Base-by-base conservation (phyloP, 805 yeast species). In the Kuraishia cidri region DNA sequence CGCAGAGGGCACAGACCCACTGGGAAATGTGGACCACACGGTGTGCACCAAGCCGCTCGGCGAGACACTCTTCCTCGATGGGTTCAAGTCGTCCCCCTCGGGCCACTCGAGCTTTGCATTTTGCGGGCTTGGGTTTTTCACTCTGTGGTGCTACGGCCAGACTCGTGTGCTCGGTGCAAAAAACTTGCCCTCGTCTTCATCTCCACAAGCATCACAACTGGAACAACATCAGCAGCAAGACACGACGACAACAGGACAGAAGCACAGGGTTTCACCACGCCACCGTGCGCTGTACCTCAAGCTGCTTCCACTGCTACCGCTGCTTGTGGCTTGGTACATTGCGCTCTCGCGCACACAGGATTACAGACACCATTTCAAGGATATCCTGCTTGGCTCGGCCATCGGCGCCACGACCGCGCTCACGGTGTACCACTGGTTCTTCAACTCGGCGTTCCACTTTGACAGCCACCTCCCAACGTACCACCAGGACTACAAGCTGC, bases 351-450 rank as follows among this genome's bases (percentile, higher is more conserved):
- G 98, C 46, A 84, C 95, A 1, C 80, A 82, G 46, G 98, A 90
- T 56, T 88, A 88, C 57, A 69, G 97, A 52, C 98, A 90, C 50
- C 97, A 90, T 56, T 86, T 84, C 49, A 62, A 83, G 13, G 98
- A 90, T 54, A 80, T 92, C 1, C 44, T 81, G 2, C 47, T 79
- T 10, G 98, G 98, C 3, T 25, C 27, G 19, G 14, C 61, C 1
- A 46, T 88, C 3, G 97, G 97, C 1, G 43, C 60, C 10, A 25
- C 52, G 3, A 56, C 73, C 18, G 85, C 86, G 1, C 30, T 34
- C 20, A 36, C 40, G 21, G 26, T 41, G 17, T 53, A 50, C 35
- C 34, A 36, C n/a, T 52, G 47, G 39, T 49, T 48, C 35, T 49
- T 46, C 44, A 29, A 29, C 2, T 20, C 34, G n/a, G 29, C 21